Evolutionary conservation across 805 yeast species (phyloP), one percentile per base, ranked within the genome.

Genomic region (Huiozyma naganishii): DNA sequence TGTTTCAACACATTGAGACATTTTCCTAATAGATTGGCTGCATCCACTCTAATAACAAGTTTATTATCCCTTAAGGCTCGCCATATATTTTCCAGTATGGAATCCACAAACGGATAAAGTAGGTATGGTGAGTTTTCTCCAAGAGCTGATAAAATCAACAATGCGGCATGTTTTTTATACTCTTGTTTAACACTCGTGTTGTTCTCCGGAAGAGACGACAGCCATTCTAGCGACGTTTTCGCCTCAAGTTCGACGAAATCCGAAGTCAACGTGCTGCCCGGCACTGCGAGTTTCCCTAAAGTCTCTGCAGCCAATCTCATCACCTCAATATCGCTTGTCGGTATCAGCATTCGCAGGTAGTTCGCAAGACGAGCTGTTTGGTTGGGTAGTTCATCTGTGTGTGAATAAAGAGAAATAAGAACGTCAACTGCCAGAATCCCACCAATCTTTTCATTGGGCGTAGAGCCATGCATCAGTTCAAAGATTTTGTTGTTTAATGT

Each of bases 231-330:
- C 35, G 95, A 86, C 40, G 84, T 73, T 56, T 83, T 85, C 7
- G 92, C 92, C 61, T 90, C 96, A 53, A 78, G 83, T 48, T 90
- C 97, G 28, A 92, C 96, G 60, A 90, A 83, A 41, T 88, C 96
- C 0, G 94, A 88, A 0, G 95, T 86, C 43, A 88, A 65, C 1
- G 94, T 79, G 0, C 95, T 92, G 28, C 95, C 95, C 0, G 95
- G 90, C 6, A 80, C 77, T 0, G 97, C 95, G 51, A 90, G 69
- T 55, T 82, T 83, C 9, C 97, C 98, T 49, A 92, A 69, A 0
- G 95, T 86, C 42, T 73, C 73, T 0, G 95, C 88, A 3, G 97
- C 96, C 32, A 80, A 74, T 47, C 78, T 77, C 89, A 90, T 86
- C 32, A 88, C 90, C 34, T 77, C 85, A 12, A 80, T 70, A 55